Conservation (phyloP, 139 green algal genomes). For the Chlamydomonas schloesseri region DNA sequence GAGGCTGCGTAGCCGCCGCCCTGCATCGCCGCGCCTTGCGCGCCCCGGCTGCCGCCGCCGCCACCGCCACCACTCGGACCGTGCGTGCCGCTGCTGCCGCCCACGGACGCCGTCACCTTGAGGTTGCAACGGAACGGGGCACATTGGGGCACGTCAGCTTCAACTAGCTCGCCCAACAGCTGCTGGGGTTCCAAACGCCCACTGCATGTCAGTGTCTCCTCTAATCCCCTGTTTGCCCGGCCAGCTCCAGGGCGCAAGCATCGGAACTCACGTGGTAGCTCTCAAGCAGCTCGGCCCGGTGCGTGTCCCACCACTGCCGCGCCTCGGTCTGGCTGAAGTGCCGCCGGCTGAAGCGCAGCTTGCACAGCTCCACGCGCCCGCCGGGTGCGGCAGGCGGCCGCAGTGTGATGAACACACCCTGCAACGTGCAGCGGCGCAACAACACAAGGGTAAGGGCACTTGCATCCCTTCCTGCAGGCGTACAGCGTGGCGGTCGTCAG, state of each 20-base stretch:
- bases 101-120: neutral
- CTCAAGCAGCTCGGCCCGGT: conserved; percentile 8
- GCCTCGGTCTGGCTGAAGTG: conserved; percentile 3
- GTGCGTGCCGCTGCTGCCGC: neutral
- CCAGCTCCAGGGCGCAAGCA: too few species aligned
- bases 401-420: conserved; percentile 34
- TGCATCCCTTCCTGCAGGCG: too few species aligned
- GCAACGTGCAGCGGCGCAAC: too few species aligned
- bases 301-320: conserved; percentile 1
- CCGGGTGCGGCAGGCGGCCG: neutral
- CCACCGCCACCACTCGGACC: neutral
- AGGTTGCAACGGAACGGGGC: neutral
- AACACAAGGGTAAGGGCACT: too few species aligned
- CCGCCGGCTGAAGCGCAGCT: conserved; percentile 24
- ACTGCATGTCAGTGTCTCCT: too few species aligned
- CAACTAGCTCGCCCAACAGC: too few species aligned
- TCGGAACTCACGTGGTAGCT: conserved; percentile 8
- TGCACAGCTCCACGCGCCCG: neutral
- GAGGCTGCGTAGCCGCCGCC: neutral
- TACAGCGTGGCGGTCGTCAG: too few species aligned
- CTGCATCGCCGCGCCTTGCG: neutral
- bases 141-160: too few species aligned
- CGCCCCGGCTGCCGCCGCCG: neutral
- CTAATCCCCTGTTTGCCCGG: too few species aligned
- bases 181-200: too few species aligned